Evolutionary conservation across 305 asterid genomes (phyloP), one percentile per base, ranked within the genome.

Genomic region (Plantago coronopus): DNA sequence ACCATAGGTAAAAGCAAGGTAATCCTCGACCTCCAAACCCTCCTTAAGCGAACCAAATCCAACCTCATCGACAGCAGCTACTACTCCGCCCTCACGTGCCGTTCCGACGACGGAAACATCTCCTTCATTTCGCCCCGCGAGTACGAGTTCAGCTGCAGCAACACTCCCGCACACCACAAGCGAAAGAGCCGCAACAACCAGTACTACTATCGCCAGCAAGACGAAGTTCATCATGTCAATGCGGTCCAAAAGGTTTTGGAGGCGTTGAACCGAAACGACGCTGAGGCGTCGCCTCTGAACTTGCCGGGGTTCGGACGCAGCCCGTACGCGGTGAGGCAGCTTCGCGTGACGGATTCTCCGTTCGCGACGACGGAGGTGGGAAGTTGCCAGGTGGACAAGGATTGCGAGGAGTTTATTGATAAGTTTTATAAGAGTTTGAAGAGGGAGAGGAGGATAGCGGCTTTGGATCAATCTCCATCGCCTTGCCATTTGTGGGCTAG

Each of bases 101-200:
- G 66, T 2, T 56, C 78, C 42, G 21, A 54, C 25, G 79, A 67
- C 69, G 20, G 15, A 5, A 48, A 18, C 51, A 4, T 37, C 5
- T 48, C 80, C 43, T 77, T 72, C 70, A 17, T 72, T 5, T 64
- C 79, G 9, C 79, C 80, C 2, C 58, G 80, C 0, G 79, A 77
- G 25, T 74, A 77, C 61, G 81, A 80, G 62, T 80, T 80, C 72
- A 80, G 86, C 78, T 80, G 86, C 77, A 76, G 79, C 72, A 77
- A 72, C 59, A 80, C 70, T 25, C 83, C 85, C 19, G 51, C 48
- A 10, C 59, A 23, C 43, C 17, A n/a, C 46, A 45, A 69, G 11
- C 70, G 58, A 46, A 72, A 37, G 17, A 55, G 51, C n/a, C 51
- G 12, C 34, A 56, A 21, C 56, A 27, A 27, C 34, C 34, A 27